These are phyloP conservation scores for Pueraria montana DNA, from an alignment of 306 rosid genomes.

Conservation along the genomic window DNA sequence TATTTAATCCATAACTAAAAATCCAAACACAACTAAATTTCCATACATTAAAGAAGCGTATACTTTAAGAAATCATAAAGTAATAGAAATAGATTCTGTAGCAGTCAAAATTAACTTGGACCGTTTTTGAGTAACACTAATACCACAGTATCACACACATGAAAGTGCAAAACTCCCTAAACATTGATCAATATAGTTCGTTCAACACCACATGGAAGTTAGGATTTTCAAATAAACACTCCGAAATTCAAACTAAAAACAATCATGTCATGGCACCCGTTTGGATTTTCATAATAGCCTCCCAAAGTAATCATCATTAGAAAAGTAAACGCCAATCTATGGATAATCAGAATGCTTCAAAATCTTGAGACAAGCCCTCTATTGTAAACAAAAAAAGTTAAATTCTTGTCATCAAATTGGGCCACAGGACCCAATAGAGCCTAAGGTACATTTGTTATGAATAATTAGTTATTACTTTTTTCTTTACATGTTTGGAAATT, in stretches of 20 bases:
- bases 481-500: no score
- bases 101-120: not conserved
- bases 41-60: not conserved
- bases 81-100: not conserved
- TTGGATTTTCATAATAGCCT: slow-evolving; percentile 13
- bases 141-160: not conserved
- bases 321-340: not conserved
- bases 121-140: not conserved
- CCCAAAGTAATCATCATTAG: not conserved
- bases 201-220: not conserved
- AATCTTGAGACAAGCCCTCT: not conserved
- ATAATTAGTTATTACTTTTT: no score
- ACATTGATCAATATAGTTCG: not conserved
- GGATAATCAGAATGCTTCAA: slow-evolving; percentile 10
- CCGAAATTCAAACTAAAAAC: not conserved
- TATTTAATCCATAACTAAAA: not conserved
- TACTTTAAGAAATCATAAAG: not conserved
- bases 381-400: not conserved
- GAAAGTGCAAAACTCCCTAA: not conserved
- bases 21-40: not conserved
- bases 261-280: slow-evolving; percentile 9
- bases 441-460: no score
- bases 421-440: not conserved
- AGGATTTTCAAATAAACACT: slow-evolving; percentile 3
- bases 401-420: not conserved